Evolutionary conservation across 768 basidiomycete species (phyloP), one percentile per base, ranked within the genome.

Genomic region (Boletus fagicola): DNA sequence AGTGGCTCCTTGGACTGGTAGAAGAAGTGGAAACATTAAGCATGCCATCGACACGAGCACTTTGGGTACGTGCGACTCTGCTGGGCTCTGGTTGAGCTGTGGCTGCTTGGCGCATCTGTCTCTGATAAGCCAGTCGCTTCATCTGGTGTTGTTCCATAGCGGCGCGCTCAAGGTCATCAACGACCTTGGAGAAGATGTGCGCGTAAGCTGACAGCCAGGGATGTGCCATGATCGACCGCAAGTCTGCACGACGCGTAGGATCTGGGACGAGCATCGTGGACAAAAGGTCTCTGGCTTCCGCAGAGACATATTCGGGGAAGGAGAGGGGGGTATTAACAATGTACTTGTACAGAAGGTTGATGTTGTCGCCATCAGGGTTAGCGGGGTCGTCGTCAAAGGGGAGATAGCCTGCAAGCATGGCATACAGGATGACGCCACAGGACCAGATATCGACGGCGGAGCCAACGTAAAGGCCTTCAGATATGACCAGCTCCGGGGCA

Each of bases 351-450:
- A 99, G 77, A 6, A 98, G 83, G 69, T 98, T 98, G 78, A 98
- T 99, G 77, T 99, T 98, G 77, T 99, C 96, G 57, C 97, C 97
- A 54, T 98, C 97, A 5, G 97, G 97, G 71, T 98, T 99, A 30
- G 87, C 89, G 1, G 97, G 97, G 74, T 99, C 97, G 73, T 98
- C 97, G 74, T 98, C 97, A 74, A 98, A 99, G 24, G 97, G 97
- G n/a, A 97, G 87, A 69, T 96, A 96, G 11, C 94, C 94, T 1
- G 94, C 94, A 18, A 97, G 83, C 94, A 97, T 97, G 57, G 94
- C 94, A 68, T 97, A 97, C 6, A 97, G 80, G 65, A 97, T 97
- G 57, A 97, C 94, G 39, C 94, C 94, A 61, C 94, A 97, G 35
- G 86, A 88, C 94, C 94, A 99, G 68, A 99, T 96, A 67, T 98